These are phyloP conservation scores for Lathyrus sativus DNA, from an alignment of 306 rosid genomes.

Conservation along the genomic window DNA sequence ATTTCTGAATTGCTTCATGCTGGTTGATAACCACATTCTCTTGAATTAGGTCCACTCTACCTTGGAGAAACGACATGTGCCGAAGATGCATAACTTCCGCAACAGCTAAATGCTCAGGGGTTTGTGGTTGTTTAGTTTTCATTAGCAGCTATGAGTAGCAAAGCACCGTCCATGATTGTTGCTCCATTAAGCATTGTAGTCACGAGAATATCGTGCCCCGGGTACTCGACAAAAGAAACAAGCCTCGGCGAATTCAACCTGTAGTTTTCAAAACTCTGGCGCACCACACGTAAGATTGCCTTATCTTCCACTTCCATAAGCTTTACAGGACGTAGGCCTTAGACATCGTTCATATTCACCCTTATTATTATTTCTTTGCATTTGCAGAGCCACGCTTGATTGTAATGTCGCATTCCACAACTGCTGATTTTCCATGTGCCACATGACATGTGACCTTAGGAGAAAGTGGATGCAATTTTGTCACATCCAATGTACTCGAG, in stretches of 20 bases:
- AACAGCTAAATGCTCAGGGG: conserved; percentile 96
- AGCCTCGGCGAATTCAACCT: conserved; percentile 87
- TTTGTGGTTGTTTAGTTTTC: conserved; percentile 97
- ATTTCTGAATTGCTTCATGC: conserved; percentile 84
- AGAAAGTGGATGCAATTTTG: conserved; percentile 83
- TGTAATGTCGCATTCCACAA: conserved; percentile 95
- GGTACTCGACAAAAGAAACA: conserved; percentile 95
- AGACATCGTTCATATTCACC: conserved; percentile 94
- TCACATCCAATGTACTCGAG: no score
- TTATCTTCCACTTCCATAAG: conserved; percentile 98
- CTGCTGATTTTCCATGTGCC: conserved; percentile 97
- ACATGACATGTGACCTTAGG: conserved; percentile 96
- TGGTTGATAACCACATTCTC: conserved; percentile 96
- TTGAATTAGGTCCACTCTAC: conserved; percentile 92
- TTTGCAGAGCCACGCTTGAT: conserved; percentile 96
- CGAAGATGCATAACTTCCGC: conserved; percentile 96
- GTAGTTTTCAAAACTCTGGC: conserved; percentile 75
- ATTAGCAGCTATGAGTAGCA: conserved; percentile 92
- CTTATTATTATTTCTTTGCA: conserved; percentile 82
- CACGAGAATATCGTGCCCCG: conserved; percentile 99
- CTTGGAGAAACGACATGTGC: conserved; percentile 90
- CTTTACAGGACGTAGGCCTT: conserved; percentile 93
- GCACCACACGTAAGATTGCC: conserved; percentile 84
- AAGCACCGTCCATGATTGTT: conserved; percentile 97
- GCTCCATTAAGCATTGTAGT: conserved; percentile 99